A percentile compares a stretch with the other conserved stretches of the same genome.
Conservation (phyloP, 1,139 yeast species). For the Candida sanyaensis region DNA sequence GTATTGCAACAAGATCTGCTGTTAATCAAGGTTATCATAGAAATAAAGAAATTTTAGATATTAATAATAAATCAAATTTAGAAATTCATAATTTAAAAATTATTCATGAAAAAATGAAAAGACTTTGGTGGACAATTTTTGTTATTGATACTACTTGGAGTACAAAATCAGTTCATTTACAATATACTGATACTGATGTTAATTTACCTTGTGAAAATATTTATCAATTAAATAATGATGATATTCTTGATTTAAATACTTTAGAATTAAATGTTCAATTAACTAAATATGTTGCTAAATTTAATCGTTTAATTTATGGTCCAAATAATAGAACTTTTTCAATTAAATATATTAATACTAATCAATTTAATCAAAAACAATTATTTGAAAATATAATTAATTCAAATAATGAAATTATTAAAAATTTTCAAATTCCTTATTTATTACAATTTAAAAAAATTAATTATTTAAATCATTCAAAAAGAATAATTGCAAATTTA, state of each 20-base stretch:
- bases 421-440: constrained; percentile 34
- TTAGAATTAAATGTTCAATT: constrained; percentile 43
- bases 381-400: constrained; percentile 32
- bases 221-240: constrained; percentile 29
- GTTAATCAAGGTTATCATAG: constrained; percentile 49
- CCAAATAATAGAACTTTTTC: constrained; percentile 41
- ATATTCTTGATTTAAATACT: constrained; percentile 27
- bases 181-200: constrained; percentile 52
- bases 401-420: constrained; percentile 29
- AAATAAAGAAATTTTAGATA: constrained; percentile 20
- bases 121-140: constrained; percentile 59
- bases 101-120: constrained; percentile 38
- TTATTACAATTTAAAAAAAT: constrained; percentile 24
- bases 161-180: constrained; percentile 50
- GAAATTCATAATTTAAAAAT: constrained; percentile 3
- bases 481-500: constrained; percentile 37
- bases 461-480: constrained; percentile 21
- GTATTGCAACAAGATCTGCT: constrained; percentile 50
- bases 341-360: constrained; percentile 42
- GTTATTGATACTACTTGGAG: constrained; percentile 54
- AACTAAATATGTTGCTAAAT: constrained; percentile 37
- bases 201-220: constrained; percentile 43
- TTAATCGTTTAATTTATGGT: constrained; percentile 35
- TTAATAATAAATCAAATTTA: constrained; percentile 7
- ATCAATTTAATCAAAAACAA: constrained; percentile 37